phyloP scores from a whole-genome alignment of 2,329 filamentous ascomycete genomes.

The Cercospora janseana region DNA sequence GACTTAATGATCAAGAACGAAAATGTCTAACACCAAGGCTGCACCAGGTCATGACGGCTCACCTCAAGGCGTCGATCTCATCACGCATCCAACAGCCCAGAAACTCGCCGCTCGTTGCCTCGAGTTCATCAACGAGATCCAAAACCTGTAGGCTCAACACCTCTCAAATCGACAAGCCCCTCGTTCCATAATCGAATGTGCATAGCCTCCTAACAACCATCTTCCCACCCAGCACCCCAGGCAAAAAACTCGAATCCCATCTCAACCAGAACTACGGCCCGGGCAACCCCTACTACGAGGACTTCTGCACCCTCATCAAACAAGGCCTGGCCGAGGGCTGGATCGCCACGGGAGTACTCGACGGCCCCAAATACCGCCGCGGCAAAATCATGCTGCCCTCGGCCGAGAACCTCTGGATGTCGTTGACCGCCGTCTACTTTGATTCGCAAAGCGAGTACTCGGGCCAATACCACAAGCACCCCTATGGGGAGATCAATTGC shows the following conservation, averaged over 20 bases:
- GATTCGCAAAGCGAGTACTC: slow-evolving; percentile 50
- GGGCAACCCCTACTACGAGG: slow-evolving; percentile 40
- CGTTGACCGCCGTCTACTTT: slow-evolving; percentile 60
- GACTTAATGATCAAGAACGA: neutral
- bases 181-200: neutral
- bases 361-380: slow-evolving; percentile 48
- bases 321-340: slow-evolving; percentile 41
- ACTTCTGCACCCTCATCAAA: slow-evolving; percentile 38
- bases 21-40: slow-evolving; percentile 13
- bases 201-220: neutral
- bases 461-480: slow-evolving; percentile 50
- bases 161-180: too few relatives aligned
- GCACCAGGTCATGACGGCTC: slow-evolving; percentile 27
- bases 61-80: slow-evolving; percentile 28
- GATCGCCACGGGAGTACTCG: slow-evolving; percentile 38
- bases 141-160: slow-evolving; percentile 30
- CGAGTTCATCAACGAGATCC: slow-evolving; percentile 30
- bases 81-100: slow-evolving; percentile 25
- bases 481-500: slow-evolving; percentile 37
- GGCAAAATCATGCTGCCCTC: slow-evolving; percentile 49
- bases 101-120: slow-evolving; percentile 25
- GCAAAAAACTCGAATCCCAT: slow-evolving; percentile 37
- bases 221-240: slow-evolving; percentile 35
- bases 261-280: slow-evolving; percentile 40
- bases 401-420: slow-evolving; percentile 51